These are phyloP conservation scores for Diospyros lotus DNA, from an alignment of 148 eudicot species.

Conservation along the genomic window DNA sequence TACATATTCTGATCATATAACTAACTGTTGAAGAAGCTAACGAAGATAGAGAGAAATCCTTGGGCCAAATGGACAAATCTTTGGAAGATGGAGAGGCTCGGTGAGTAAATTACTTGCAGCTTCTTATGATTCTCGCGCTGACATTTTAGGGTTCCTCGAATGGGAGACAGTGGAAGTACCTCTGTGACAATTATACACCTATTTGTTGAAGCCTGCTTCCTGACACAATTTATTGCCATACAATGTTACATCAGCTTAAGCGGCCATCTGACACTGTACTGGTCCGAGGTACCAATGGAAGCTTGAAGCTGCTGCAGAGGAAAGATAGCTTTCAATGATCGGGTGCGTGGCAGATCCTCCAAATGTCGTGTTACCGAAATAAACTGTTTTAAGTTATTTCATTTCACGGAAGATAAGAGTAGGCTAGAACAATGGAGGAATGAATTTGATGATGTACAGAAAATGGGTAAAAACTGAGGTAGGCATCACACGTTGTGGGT, in stretches of 20 bases:
- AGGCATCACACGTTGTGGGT: conserved; percentile 1
- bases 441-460: neutral
- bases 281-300: conserved; percentile 9
- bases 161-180: neutral
- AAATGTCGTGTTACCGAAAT: neutral
- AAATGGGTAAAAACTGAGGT: neutral
- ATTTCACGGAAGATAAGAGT: neutral
- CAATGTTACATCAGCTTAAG: conserved; percentile 5
- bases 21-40: conserved; percentile 9
- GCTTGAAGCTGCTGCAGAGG: neutral
- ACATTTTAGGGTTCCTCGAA: neutral
- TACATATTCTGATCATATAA: neutral
- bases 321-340: conserved; percentile 7
- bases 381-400: neutral
- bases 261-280: neutral
- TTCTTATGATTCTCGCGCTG: neutral
- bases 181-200: neutral
- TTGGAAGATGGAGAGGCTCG: conserved; percentile 9
- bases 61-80: neutral
- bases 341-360: conserved; percentile 8
- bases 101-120: neutral
- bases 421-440: neutral
- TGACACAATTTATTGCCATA: neutral
- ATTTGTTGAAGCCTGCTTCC: neutral
- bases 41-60: neutral